phyloP scores from a whole-genome alignment of 2,329 filamentous ascomycete species.

The Chrysosporium keratinophilum region DNA sequence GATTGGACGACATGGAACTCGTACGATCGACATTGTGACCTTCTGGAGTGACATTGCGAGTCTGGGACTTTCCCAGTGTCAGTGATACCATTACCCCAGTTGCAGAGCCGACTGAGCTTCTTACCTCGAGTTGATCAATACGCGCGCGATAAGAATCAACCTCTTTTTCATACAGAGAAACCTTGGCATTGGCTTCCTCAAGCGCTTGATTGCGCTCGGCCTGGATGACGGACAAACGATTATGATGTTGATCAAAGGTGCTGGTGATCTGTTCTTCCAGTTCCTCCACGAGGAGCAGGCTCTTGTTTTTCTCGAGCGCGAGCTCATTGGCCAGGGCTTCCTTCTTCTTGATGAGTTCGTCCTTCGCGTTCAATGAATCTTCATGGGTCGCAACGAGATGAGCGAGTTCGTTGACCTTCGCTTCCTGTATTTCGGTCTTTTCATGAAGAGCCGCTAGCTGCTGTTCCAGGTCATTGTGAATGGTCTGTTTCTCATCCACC shows the following conservation, averaged over 20 bases:
- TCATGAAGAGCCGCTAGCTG: slow-evolving; percentile 32
- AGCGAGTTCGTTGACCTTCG: slow-evolving; percentile 47
- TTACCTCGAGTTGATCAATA: slow-evolving; percentile 66
- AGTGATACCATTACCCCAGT: not conserved
- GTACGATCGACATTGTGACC: slow-evolving; percentile 42
- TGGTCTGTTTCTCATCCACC: slow-evolving; percentile 23
- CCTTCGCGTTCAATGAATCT: slow-evolving; percentile 36
- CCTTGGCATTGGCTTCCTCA: slow-evolving; percentile 63
- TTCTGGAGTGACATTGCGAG: slow-evolving; percentile 30
- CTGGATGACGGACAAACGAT: slow-evolving; percentile 73
- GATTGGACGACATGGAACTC: slow-evolving; percentile 54
- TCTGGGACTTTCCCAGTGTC: slow-evolving; percentile 25
- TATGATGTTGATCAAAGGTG: slow-evolving; percentile 92
- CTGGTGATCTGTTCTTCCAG: slow-evolving; percentile 91
- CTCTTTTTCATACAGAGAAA: slow-evolving; percentile 54
- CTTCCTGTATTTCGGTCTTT: slow-evolving; percentile 38
- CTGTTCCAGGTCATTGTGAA: slow-evolving; percentile 27
- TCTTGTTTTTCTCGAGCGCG: slow-evolving; percentile 69
- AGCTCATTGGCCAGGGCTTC: slow-evolving; percentile 41
- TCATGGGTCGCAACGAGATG: slow-evolving; percentile 39
- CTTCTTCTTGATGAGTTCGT: slow-evolving; percentile 38
- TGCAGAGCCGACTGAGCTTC: slow-evolving; percentile 29
- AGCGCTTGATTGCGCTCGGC: slow-evolving; percentile 63
- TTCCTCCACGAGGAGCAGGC: slow-evolving; percentile 82
- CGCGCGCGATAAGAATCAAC: slow-evolving; percentile 46